phyloP scores from a whole-genome alignment of 768 basidiomycete species.

The Boletus pseudo-olivaceus region DNA sequence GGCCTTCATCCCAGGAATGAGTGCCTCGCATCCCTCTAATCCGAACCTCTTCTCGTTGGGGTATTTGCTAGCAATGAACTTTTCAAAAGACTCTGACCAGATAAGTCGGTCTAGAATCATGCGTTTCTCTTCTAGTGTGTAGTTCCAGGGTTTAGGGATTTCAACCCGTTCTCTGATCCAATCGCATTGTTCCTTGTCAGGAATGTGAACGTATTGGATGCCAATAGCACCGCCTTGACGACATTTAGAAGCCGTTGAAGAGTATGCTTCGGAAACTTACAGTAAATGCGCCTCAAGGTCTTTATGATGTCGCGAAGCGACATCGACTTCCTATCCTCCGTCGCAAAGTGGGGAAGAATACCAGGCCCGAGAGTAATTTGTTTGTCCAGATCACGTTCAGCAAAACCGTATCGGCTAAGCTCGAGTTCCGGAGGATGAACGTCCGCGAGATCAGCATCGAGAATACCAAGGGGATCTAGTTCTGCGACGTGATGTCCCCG shows the following conservation, averaged over 20 bases:
- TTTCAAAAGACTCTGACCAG: conserved; percentile 99
- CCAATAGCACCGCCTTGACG: conserved; percentile 76
- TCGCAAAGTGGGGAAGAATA: conserved; percentile 93
- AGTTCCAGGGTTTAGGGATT: conserved; percentile 95
- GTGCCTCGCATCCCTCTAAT: conserved; percentile 94
- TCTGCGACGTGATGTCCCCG: conserved; percentile 96
- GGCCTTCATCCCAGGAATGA: conserved; percentile 99
- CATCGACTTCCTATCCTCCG: conserved; percentile 83
- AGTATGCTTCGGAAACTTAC: conserved; percentile 45
- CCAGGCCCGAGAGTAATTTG: conserved; percentile 94
- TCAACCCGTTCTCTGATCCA: conserved; percentile 98
- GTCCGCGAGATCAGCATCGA: conserved; percentile 81
- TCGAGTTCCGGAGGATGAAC: conserved; percentile 85
- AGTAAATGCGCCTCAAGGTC: conserved; percentile 89
- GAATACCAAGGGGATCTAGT: conserved; percentile 92
- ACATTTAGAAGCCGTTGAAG: conserved; percentile 3
- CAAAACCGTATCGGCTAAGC: conserved; percentile 92
- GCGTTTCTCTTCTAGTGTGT: conserved; percentile 96
- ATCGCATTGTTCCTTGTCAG: conserved; percentile 97
- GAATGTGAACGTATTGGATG: conserved; percentile 92
- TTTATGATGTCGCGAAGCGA: conserved; percentile 88
- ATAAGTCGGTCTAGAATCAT: conserved; percentile 99
- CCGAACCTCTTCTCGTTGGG: conserved; percentile 99
- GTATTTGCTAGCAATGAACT: conserved; percentile 97
- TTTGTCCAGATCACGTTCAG: conserved; percentile 90